Evolutionary conservation across 768 basidiomycete species (phyloP).

Genomic region (Boletus rufocinnamomeus): DNA sequence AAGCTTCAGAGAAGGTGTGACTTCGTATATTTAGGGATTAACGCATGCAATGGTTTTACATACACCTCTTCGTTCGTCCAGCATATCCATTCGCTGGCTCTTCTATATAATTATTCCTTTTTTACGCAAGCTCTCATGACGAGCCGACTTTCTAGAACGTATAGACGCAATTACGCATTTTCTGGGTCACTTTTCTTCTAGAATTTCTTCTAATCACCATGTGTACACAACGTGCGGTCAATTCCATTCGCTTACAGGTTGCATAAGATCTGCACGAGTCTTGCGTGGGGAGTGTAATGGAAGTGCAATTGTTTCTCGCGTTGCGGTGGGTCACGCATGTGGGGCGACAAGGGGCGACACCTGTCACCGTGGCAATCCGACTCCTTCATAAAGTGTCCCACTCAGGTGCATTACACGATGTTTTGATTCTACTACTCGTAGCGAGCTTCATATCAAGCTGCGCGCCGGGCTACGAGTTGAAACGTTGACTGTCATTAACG

Average conservation of each 20-base stretch:
- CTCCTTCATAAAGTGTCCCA: conserved; percentile 1
- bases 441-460: conserved; percentile 1
- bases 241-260: conserved; percentile 14
- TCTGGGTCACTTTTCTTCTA: conserved; percentile 13
- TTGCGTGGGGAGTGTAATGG: conserved; percentile 27
- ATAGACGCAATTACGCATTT: conserved; percentile 21
- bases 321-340: conserved; percentile 11
- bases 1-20: conserved; percentile 34
- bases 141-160: conserved; percentile 27
- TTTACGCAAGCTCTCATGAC: conserved; percentile 32
- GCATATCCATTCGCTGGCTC: conserved; percentile 36
- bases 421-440: neutral
- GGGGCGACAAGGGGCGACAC: neutral
- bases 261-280: conserved; percentile 9
- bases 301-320: conserved; percentile 9
- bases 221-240: conserved; percentile 20
- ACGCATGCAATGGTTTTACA: conserved; percentile 29
- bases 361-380: conserved; percentile 3
- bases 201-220: conserved; percentile 16
- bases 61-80: conserved; percentile 24
- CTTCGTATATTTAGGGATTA: conserved; percentile 32
- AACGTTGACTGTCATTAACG: neutral
- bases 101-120: conserved; percentile 43
- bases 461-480: conserved; percentile 1
- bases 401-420: neutral